Conservation (phyloP, 768 basidiomycete genomes). For the Lactarius sp. region DNA sequence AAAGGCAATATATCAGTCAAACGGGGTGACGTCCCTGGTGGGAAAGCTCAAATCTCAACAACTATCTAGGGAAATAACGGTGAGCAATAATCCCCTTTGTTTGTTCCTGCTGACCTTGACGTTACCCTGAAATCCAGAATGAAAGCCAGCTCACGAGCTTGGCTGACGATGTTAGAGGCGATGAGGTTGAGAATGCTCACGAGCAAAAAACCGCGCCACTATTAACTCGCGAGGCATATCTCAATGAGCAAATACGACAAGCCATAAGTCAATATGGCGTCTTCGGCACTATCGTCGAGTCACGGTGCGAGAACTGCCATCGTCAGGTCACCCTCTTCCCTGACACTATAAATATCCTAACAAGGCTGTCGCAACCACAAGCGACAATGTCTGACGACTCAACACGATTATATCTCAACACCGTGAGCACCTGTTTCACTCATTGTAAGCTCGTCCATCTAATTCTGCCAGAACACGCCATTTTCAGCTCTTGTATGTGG, state of each 20-base stretch:
- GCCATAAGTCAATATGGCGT: constrained; percentile 57
- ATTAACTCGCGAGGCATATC: constrained; percentile 31
- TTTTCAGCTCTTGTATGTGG: constrained; percentile 75
- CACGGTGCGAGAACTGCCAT: constrained; percentile 1
- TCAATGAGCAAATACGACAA: constrained; percentile 24
- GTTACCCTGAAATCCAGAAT: neutral
- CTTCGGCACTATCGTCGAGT: constrained; percentile 37
- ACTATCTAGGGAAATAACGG: neutral
- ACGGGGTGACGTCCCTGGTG: too few species aligned
- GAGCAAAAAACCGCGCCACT: constrained; percentile 31
- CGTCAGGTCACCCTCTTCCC: neutral
- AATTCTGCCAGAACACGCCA: constrained; percentile 52
- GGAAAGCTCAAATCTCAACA: too few species aligned
- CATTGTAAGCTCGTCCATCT: neutral
- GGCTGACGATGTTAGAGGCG: neutral
- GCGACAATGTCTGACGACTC: constrained; percentile 20
- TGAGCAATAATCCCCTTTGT: neutral
- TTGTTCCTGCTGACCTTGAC: neutral
- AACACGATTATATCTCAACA: constrained; percentile 58
- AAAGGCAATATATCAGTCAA: neutral
- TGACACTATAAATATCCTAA: neutral
- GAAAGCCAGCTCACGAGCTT: constrained; percentile 15
- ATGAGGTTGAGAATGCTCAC: constrained; percentile 21
- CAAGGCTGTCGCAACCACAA: neutral
- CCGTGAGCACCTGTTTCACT: constrained; percentile 37